phyloP scores from a whole-genome alignment of 169 alveolate genomes.

The Toxoplasma gondii region DNA sequence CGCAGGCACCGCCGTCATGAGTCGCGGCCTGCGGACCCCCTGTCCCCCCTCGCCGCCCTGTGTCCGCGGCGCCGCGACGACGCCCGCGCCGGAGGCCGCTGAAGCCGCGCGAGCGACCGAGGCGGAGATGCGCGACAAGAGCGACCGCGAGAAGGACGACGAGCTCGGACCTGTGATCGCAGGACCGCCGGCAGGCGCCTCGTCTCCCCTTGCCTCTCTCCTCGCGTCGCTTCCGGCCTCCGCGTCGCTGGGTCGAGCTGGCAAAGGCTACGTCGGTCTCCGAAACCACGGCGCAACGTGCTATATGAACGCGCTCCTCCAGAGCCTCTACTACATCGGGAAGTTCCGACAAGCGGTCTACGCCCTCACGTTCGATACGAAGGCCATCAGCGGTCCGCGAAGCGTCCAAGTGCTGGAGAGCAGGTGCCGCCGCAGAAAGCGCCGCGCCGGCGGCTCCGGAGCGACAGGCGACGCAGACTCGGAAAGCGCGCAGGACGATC shows the following conservation, averaged over 20 bases:
- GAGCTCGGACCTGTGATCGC: conserved; percentile 14
- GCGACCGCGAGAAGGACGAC: neutral
- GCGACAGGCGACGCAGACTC: conserved; percentile 5
- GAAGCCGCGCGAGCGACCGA: neutral
- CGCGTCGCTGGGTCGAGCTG: conserved; percentile 73
- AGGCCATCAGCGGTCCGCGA: conserved; percentile 48
- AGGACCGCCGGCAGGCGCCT: neutral
- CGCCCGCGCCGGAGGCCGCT: neutral
- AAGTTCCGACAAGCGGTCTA: conserved; percentile 94
- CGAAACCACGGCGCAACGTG: conserved; percentile 98
- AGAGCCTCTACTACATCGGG: conserved; percentile 96
- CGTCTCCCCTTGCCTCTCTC: neutral
- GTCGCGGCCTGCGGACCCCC: conserved; percentile 42
- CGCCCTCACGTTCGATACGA: conserved; percentile 77
- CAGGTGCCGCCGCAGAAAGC: conserved; percentile 42
- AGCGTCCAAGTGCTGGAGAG: conserved; percentile 49
- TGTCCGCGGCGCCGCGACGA: neutral
- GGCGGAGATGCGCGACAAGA: neutral
- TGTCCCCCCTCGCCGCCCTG: conserved; percentile 54
- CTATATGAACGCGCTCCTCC: conserved; percentile 98
- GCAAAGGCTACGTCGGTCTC: conserved; percentile 94
- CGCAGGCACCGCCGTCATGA: conserved; percentile 25
- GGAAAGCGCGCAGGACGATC: neutral
- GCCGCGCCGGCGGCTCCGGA: neutral
- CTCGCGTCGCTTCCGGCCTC: conserved; percentile 8